These are phyloP conservation scores for Botrytis galanthina DNA, from an alignment of 2,329 filamentous ascomycete genomes.

Conservation along the genomic window DNA sequence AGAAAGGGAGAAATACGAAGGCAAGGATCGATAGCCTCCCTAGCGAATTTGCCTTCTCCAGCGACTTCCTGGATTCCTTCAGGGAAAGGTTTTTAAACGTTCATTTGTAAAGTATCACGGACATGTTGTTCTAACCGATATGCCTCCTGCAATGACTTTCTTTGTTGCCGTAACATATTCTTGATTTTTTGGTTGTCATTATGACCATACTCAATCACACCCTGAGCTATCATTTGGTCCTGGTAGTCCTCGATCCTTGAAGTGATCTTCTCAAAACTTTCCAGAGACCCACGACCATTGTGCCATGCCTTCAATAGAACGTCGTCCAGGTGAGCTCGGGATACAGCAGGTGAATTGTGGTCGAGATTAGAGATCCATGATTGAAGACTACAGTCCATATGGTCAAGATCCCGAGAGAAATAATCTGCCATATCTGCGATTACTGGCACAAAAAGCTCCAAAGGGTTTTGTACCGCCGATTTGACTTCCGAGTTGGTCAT, in stretches of 20 bases:
- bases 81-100: not conserved
- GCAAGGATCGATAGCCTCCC: not conserved
- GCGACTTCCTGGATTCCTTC: not conserved
- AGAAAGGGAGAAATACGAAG: not conserved
- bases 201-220: not conserved
- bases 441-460: not conserved
- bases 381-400: not conserved
- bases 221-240: slow-evolving; percentile 26
- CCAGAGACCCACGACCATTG: not conserved
- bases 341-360: not conserved
- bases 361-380: not conserved
- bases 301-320: not conserved
- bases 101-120: not conserved
- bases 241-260: slow-evolving; percentile 24
- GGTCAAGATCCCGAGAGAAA: not conserved
- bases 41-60: not conserved
- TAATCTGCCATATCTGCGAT: not conserved
- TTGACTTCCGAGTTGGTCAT: not conserved
- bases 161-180: not conserved
- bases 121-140: not conserved
- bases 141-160: not conserved
- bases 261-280: not conserved
- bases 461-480: not conserved
- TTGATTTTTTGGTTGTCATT: not conserved
- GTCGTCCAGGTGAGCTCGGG: not conserved